These are phyloP conservation scores for Fomitopsis pinicola DNA, from an alignment of 1,284 basidiomycete species.

Conservation along the genomic window DNA sequence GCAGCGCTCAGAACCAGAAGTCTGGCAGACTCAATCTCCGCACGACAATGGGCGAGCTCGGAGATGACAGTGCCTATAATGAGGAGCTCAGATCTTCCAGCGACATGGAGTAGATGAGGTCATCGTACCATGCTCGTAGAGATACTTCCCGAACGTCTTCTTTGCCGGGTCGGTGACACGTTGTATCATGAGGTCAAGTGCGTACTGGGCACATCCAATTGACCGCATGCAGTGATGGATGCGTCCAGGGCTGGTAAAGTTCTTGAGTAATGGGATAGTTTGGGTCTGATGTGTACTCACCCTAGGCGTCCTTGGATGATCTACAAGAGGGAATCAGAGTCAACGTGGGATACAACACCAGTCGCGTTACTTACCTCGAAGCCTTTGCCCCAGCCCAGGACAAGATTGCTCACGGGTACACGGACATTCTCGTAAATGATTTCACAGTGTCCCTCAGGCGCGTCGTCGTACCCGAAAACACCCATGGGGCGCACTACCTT, in stretches of 20 bases:
- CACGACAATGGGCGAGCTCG: slow-evolving; percentile 88
- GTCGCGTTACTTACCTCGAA: slow-evolving; percentile 60
- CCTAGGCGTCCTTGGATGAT: slow-evolving; percentile 94
- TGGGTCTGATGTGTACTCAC: slow-evolving; percentile 35
- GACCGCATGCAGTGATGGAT: slow-evolving; percentile 99
- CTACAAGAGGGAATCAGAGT: background rate
- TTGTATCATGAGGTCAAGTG: slow-evolving; percentile 85
- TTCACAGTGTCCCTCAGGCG: slow-evolving; percentile 95
- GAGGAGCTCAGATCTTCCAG: background rate
- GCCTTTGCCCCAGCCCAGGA: slow-evolving; percentile 90
- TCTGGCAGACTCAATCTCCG: slow-evolving; percentile 87
- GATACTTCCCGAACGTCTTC: slow-evolving; percentile 91
- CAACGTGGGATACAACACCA: background rate
- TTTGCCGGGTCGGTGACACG: slow-evolving; percentile 89
- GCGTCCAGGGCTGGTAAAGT: slow-evolving; percentile 71
- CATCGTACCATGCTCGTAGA: slow-evolving; percentile 82
- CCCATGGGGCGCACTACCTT: slow-evolving; percentile 88
- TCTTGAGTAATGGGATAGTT: background rate
- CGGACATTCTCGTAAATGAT: slow-evolving; percentile 93
- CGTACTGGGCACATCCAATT: slow-evolving; percentile 83
- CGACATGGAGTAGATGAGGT: background rate
- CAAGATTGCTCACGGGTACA: slow-evolving; percentile 78
- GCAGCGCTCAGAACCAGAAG: slow-evolving; percentile 91
- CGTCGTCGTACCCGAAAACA: slow-evolving; percentile 93
- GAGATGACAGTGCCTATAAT: slow-evolving; percentile 77